phyloP scores from a whole-genome alignment of 1,284 basidiomycete genomes.

The Heliocybe sulcata region DNA sequence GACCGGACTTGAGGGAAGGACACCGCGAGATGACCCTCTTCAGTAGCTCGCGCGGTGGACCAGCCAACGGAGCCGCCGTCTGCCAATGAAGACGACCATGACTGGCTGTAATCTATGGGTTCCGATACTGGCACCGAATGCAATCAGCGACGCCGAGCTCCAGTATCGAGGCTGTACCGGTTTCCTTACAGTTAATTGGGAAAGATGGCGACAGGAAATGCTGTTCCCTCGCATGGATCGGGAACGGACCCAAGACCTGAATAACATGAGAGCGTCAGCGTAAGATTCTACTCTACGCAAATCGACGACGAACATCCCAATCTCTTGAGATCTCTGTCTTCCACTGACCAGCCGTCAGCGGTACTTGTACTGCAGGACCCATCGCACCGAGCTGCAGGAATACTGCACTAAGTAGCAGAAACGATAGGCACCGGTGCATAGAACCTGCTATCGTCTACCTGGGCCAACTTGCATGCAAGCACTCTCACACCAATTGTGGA shows the following conservation, averaged over 20 bases:
- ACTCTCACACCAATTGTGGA: no score
- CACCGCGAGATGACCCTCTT: slow-evolving; percentile 42
- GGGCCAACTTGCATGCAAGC: no score
- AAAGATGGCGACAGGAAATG: slow-evolving; percentile 70
- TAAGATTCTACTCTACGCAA: neutral
- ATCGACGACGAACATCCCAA: slow-evolving; percentile 7
- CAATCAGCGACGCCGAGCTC: neutral
- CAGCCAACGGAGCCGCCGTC: slow-evolving; percentile 55
- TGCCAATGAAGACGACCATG: slow-evolving; percentile 60
- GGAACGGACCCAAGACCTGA: slow-evolving; percentile 73
- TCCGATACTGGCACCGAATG: slow-evolving; percentile 28
- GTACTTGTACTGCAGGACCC: neutral
- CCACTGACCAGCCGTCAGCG: slow-evolving; percentile 2
- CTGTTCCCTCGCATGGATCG: slow-evolving; percentile 75
- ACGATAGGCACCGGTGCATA: no score
- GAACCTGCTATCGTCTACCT: no score
- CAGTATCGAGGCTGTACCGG: neutral
- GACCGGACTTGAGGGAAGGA: slow-evolving; percentile 58
- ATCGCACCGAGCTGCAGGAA: neutral
- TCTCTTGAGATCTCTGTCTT: slow-evolving; percentile 2
- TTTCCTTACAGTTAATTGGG: slow-evolving; percentile 51
- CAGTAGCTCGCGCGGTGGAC: slow-evolving; percentile 31
- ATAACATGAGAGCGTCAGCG: slow-evolving; percentile 2
- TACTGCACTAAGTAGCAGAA: no score
- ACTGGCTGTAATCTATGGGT: slow-evolving; percentile 33